A percentile compares a stretch with the other conserved stretches of the same genome.
Evolutionary conservation across 768 basidiomycete genomes (phyloP).

Genomic region (Neoboletus subvelutipes): DNA sequence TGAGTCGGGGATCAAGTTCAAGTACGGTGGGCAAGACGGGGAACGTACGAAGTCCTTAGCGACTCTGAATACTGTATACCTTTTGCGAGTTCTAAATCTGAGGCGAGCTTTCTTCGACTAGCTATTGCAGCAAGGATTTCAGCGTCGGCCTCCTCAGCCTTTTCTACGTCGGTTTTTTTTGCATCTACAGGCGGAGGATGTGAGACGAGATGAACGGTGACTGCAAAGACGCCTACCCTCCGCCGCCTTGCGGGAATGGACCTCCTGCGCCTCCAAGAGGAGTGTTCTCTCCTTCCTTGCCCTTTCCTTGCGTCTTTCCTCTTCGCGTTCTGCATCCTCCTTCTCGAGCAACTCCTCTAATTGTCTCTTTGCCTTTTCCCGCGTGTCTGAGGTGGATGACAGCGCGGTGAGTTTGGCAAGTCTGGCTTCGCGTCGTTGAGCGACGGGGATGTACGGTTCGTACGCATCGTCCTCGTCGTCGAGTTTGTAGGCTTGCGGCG

Average conservation of each 20-base stretch:
- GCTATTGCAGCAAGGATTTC: constrained; percentile 91
- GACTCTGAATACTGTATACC: constrained; percentile 91
- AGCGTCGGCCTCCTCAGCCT: constrained; percentile 84
- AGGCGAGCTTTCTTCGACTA: constrained; percentile 85
- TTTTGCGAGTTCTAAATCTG: constrained; percentile 89
- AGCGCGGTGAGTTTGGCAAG: constrained; percentile 71
- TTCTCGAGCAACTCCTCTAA: constrained; percentile 60
- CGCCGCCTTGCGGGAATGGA: constrained; percentile 76
- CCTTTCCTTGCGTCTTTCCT: constrained; percentile 71
- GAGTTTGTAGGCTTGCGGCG: constrained; percentile 56
- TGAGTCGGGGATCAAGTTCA: constrained; percentile 31
- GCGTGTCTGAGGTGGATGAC: constrained; percentile 51
- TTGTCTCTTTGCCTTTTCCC: constrained; percentile 44
- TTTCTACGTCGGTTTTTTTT: constrained; percentile 84
- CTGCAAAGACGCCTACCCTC: constrained; percentile 55
- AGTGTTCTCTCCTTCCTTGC: constrained; percentile 84
- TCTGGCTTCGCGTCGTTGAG: constrained; percentile 79
- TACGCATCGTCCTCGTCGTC: constrained; percentile 66
- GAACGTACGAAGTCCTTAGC: constrained; percentile 70
- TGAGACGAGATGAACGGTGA: constrained; percentile 16
- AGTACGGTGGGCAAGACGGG: neutral
- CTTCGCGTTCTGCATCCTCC: constrained; percentile 76
- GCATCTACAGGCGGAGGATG: constrained; percentile 52
- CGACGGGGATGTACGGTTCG: constrained; percentile 84
- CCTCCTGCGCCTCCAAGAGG: constrained; percentile 92